Conservation (phyloP, 2,329 filamentous ascomycete genomes). For the Sclerotinia glacialis region DNA sequence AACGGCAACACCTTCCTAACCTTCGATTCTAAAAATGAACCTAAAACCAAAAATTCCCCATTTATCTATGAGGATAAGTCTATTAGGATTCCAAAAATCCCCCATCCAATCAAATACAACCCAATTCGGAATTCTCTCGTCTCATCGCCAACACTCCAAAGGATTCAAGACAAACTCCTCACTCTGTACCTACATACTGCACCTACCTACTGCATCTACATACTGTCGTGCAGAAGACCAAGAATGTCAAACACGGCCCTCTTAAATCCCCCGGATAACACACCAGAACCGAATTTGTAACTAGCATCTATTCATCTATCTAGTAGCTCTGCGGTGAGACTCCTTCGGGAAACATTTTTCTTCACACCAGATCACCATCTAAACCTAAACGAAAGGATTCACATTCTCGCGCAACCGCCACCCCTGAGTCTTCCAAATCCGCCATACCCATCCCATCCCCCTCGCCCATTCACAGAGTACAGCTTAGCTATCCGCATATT, state of each 20-base stretch:
- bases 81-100: not conserved
- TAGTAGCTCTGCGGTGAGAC: conserved; percentile 9
- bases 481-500: not conserved
- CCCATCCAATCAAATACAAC: not conserved
- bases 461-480: too few species aligned
- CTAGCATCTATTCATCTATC: not conserved
- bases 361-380: not conserved
- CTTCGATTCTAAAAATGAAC: conserved; percentile 16
- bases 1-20: not conserved
- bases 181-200: not conserved
- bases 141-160: not conserved
- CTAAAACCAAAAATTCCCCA: not conserved
- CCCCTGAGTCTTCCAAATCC: not conserved
- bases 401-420: conserved; percentile 2
- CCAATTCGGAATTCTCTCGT: not conserved
- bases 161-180: conserved; percentile 16
- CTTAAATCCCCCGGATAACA: not conserved
- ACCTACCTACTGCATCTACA: too few species aligned
- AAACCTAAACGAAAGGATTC: conserved; percentile 15
- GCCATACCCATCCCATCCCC: not conserved
- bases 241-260: not conserved
- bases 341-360: conserved; percentile 7
- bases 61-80: not conserved
- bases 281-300: not conserved
- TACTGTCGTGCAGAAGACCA: not conserved